phyloP scores from a whole-genome alignment of 2,329 filamentous ascomycete species.

The Penicillium sp. region DNA sequence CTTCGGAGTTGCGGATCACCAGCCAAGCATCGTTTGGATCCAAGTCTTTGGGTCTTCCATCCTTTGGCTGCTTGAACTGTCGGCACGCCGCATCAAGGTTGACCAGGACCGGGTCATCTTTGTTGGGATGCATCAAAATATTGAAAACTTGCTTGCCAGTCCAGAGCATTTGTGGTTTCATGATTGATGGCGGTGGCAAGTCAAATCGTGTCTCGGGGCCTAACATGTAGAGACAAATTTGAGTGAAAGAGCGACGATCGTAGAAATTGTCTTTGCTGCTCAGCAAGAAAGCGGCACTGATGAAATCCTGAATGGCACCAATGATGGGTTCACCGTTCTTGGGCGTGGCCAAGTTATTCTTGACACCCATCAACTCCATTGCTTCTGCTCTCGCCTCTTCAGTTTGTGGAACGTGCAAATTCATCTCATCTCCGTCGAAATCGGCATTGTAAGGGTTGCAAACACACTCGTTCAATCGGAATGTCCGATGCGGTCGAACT shows the following conservation, averaged over 20 bases:
- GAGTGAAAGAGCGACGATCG: conserved; percentile 82
- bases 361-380: conserved; percentile 95
- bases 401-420: conserved; percentile 94
- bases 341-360: conserved; percentile 91
- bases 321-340: conserved; percentile 99
- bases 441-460: conserved; percentile 98
- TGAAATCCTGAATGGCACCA: conserved; percentile 98
- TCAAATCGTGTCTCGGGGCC: conserved; percentile 75
- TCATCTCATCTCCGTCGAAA: conserved; percentile 99
- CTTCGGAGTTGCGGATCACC: conserved; percentile 90
- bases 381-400: conserved; percentile 95
- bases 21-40: conserved; percentile 87
- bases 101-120: conserved; percentile 74
- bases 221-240: conserved; percentile 93
- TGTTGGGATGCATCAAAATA: conserved; percentile 85
- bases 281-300: conserved; percentile 87
- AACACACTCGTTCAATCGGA: conserved; percentile 95
- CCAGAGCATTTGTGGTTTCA: conserved; percentile 86
- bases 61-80: conserved; percentile 57
- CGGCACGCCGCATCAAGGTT: conserved; percentile 93
- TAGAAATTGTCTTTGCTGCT: conserved; percentile 93
- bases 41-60: conserved; percentile 54
- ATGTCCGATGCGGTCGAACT: conserved; percentile 90
- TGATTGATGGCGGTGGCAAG: conserved; percentile 78
- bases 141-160: conserved; percentile 97